Evolutionary conservation across 805 yeast species (phyloP).

Genomic region (Metschnikowia anglica): DNA sequence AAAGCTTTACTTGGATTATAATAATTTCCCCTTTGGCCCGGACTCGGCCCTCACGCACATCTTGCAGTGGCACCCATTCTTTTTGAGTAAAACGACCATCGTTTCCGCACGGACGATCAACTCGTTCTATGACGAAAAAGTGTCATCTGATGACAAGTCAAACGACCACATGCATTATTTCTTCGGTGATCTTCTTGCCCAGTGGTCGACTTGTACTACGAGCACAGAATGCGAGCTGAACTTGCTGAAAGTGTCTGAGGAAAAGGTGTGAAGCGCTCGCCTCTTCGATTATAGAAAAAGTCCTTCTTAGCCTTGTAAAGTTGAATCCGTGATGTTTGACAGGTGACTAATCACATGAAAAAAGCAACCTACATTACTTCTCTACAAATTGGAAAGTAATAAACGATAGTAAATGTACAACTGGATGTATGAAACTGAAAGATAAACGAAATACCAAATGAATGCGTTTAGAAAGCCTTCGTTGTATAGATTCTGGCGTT

Average conservation of each 20-base stretch:
- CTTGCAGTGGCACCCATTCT: constrained; percentile 91
- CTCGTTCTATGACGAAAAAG: constrained; percentile 25
- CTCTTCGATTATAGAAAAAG: not conserved
- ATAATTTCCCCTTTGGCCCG: constrained; percentile 57
- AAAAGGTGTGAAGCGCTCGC: not conserved
- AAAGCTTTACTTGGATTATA: constrained; percentile 64
- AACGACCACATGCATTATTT: constrained; percentile 51
- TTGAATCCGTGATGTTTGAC: too few species aligned
- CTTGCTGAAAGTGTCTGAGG: constrained; percentile 21
- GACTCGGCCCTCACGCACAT: constrained; percentile 80
- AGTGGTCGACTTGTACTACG: constrained; percentile 57
- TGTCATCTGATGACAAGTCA: constrained; percentile 18
- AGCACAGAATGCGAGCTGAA: constrained; percentile 53
- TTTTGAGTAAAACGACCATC: constrained; percentile 69
- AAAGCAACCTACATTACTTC: too few species aligned
- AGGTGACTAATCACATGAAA: too few species aligned
- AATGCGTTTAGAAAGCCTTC: constrained; percentile 37
- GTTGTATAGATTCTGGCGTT: constrained; percentile 56
- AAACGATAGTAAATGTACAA: constrained; percentile 15
- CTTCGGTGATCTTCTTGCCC: constrained; percentile 66
- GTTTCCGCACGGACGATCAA: constrained; percentile 52
- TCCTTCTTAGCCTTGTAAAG: too few species aligned
- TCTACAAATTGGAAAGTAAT: not conserved
- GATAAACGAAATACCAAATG: not conserved
- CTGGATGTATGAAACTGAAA: constrained; percentile 10